Evolutionary conservation across 768 basidiomycete genomes (phyloP).

Genomic region (Albatrellus ellisii): DNA sequence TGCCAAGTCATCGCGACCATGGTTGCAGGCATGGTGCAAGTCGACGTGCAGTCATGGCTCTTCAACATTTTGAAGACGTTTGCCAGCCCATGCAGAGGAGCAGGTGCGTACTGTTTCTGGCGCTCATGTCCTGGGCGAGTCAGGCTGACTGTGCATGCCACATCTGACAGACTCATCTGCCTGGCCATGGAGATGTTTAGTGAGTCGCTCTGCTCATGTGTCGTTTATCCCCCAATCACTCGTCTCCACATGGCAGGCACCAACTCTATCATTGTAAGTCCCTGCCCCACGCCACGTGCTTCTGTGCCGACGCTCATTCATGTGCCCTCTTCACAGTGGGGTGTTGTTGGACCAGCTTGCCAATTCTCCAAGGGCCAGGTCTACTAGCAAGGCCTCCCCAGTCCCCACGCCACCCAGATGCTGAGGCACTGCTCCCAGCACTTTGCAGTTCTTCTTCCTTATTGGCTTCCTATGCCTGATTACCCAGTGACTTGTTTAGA

Average conservation of each 20-base stretch:
- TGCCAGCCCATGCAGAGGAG: constrained; percentile 39
- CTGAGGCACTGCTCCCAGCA: too few relatives aligned
- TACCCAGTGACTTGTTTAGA: too few relatives aligned
- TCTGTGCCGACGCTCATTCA: neutral
- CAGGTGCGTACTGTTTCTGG: constrained; percentile 15
- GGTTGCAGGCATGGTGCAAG: constrained; percentile 57
- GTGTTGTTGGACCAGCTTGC: constrained; percentile 65
- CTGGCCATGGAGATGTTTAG: constrained; percentile 57
- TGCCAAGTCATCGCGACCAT: constrained; percentile 56
- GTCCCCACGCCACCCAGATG: too few relatives aligned
- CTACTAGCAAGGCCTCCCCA: neutral
- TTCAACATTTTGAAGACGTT: constrained; percentile 53
- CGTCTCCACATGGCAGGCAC: constrained; percentile 23
- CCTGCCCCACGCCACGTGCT: neutral
- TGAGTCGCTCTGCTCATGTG: neutral
- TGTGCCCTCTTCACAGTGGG: constrained; percentile 18
- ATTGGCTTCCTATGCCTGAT: too few relatives aligned
- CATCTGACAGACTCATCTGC: constrained; percentile 22
- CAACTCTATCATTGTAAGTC: constrained; percentile 42
- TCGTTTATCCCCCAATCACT: neutral
- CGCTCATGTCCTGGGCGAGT: neutral
- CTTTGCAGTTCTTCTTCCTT: too few relatives aligned
- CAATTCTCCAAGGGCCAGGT: constrained; percentile 50
- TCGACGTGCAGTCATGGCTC: constrained; percentile 69
- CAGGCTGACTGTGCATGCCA: constrained; percentile 27